Conservation (phyloP, 164 flowering plant genomes). For the Berberis thunbergii region DNA sequence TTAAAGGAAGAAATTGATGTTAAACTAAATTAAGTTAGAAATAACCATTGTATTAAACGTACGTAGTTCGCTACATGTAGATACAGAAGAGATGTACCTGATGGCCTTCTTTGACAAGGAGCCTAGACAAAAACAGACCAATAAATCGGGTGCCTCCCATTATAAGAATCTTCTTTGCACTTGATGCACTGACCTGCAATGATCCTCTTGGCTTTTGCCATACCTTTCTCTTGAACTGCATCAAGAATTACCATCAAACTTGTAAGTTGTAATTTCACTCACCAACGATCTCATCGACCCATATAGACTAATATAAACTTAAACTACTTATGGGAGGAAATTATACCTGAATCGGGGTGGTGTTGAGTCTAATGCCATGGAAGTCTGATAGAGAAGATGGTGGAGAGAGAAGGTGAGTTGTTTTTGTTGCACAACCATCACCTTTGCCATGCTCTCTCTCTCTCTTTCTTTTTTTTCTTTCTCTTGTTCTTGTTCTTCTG, state of each 20-base stretch:
- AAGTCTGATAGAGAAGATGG: constrained; percentile 73
- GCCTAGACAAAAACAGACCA: constrained; percentile 84
- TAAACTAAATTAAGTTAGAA: no score
- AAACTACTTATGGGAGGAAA: not conserved
- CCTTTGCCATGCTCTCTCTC: constrained; percentile 39
- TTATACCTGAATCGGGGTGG: constrained; percentile 45
- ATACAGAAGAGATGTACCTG: constrained; percentile 35
- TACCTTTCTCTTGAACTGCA: constrained; percentile 53
- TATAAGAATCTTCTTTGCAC: constrained; percentile 75
- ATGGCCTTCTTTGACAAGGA: constrained; percentile 85
- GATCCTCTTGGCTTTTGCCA: constrained; percentile 47
- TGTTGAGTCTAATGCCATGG: constrained; percentile 49
- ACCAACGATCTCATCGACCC: not conserved
- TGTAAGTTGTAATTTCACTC: not conserved
- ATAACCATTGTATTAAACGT: no score
- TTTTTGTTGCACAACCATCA: constrained; percentile 47
- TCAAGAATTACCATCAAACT: not conserved
- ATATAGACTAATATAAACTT: not conserved
- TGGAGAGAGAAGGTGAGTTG: constrained; percentile 52
- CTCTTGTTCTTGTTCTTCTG: not conserved
- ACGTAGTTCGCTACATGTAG: not conserved
- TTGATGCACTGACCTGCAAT: constrained; percentile 56
- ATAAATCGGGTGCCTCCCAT: constrained; percentile 99
- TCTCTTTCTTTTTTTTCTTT: not conserved
- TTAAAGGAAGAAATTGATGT: not conserved